phyloP scores from a whole-genome alignment of 2,329 filamentous ascomycete genomes.

The Bipolaris zeicola region DNA sequence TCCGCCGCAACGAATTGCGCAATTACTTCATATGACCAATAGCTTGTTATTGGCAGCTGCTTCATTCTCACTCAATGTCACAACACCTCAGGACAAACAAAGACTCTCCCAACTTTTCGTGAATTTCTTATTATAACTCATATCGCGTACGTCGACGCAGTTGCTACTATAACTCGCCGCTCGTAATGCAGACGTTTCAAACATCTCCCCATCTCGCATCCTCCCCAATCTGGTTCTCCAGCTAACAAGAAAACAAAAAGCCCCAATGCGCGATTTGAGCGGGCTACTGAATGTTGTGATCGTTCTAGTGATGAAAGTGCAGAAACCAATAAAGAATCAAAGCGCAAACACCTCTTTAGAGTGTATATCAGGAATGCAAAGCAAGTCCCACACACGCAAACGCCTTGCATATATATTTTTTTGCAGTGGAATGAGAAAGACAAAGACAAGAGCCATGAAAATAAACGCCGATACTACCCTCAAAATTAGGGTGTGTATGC shows the following conservation, averaged over 20 bases:
- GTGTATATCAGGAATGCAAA: constrained; percentile 1
- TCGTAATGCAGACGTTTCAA: not conserved
- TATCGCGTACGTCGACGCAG: not conserved
- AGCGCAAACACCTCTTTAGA: not conserved
- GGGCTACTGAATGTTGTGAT: not conserved
- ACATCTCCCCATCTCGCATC: not conserved
- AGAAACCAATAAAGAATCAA: not conserved
- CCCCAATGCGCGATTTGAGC: constrained; percentile 2
- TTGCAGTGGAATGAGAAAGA: not conserved
- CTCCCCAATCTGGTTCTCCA: constrained; percentile 3
- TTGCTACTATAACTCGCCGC: not conserved
- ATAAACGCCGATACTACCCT: constrained; percentile 3
- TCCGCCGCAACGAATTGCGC: too few relatives aligned
- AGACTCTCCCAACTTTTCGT: not conserved
- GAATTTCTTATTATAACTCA: not conserved
- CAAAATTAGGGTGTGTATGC: constrained; percentile 2
- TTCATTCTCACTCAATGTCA: not conserved
- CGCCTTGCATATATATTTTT: constrained; percentile 4
- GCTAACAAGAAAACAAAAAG: constrained; percentile 23
- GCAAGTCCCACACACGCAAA: not conserved
- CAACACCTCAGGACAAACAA: not conserved
- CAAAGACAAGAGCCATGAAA: not conserved
- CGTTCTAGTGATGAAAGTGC: not conserved
- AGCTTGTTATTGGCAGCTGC: not conserved
- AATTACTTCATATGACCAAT: too few relatives aligned